phyloP scores from a whole-genome alignment of 2,329 filamentous ascomycete genomes.

The Metarhizium humberi region DNA sequence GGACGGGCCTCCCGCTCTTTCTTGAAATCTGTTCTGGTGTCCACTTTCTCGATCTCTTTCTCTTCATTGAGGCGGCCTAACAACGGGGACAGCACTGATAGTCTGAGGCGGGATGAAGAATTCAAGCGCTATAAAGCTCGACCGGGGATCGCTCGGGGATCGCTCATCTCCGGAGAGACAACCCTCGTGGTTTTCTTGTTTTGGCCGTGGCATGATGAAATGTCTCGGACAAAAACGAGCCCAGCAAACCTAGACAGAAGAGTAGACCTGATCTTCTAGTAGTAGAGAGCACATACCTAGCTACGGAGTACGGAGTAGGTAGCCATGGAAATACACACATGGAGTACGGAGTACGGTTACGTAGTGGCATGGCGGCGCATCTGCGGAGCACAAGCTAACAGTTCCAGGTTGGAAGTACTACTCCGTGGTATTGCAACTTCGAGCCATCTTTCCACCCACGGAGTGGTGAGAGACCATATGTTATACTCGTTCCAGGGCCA shows the following conservation, averaged over 20 bases:
- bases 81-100: not conserved
- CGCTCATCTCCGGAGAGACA: conserved; percentile 4
- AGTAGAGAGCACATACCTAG: too few species aligned
- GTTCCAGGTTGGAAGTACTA: not conserved
- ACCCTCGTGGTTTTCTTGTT: conserved; percentile 1
- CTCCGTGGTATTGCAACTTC: not conserved
- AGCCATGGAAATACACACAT: not conserved
- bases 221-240: conserved; percentile 10
- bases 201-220: conserved; percentile 6
- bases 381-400: not conserved
- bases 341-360: not conserved
- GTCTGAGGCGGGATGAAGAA: not conserved
- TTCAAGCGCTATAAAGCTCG: not conserved
- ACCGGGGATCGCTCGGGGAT: not conserved
- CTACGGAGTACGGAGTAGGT: not conserved
- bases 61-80: not conserved
- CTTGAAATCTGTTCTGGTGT: conserved; percentile 1
- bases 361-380: not conserved
- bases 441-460: not conserved
- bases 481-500: too few species aligned
- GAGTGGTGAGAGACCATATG: too few species aligned
- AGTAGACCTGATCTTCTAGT: too few species aligned
- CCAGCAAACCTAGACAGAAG: not conserved
- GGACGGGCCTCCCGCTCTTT: too few species aligned
- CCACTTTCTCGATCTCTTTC: not conserved